Conservation (phyloP, 2,329 filamentous ascomycete genomes). For the Paraphaeosphaeria sporulosa region DNA sequence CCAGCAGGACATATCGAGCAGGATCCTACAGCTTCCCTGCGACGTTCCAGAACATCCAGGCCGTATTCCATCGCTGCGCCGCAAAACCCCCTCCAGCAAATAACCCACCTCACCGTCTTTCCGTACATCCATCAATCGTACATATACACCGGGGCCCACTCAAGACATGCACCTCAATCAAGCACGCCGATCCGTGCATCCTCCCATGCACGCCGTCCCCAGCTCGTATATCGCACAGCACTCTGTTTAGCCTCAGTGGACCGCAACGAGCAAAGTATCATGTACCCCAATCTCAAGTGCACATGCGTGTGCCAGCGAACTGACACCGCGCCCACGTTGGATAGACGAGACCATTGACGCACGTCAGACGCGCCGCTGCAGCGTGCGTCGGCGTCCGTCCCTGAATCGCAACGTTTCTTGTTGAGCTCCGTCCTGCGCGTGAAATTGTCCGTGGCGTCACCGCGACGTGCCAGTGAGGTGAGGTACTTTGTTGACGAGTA, state of each 20-base stretch:
- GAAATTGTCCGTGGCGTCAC: constrained; percentile 1
- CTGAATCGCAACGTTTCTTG: neutral
- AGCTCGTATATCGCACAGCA: neutral
- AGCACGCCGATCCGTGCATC: neutral
- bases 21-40: too few species aligned
- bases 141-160: neutral
- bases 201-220: neutral
- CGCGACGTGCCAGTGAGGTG: neutral
- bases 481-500: neutral
- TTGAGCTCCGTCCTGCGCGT: neutral
- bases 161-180: neutral
- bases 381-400: neutral
- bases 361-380: neutral
- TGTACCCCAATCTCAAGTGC: neutral
- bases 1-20: too few species aligned
- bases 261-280: neutral
- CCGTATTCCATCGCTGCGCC: neutral
- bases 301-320: neutral
- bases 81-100: neutral
- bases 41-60: too few species aligned
- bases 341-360: neutral
- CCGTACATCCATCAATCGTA: neutral
- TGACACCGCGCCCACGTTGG: neutral
- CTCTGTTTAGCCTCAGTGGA: neutral
- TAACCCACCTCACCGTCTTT: neutral